Conservation (phyloP, 2,329 filamentous ascomycete species). For the Grosmannia huntii region DNA sequence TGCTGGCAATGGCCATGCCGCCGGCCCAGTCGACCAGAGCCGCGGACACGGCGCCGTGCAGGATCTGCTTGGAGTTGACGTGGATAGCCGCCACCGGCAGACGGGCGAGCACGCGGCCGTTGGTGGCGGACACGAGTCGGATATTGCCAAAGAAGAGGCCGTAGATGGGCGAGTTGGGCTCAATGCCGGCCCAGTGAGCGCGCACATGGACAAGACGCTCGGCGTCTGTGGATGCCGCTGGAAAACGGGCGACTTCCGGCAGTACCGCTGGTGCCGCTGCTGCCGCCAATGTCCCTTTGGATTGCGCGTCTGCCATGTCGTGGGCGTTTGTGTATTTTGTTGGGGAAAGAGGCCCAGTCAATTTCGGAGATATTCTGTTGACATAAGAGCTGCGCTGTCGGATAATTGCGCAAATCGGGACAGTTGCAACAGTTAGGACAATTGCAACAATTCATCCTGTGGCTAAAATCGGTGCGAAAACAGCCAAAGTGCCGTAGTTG, state of each 20-base stretch:
- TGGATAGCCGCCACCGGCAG: slow-evolving; percentile 40
- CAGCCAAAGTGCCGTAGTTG: slow-evolving; percentile 38
- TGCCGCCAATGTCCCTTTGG: not conserved
- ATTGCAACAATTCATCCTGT: not conserved
- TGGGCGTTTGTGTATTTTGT: not conserved
- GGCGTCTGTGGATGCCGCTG: not conserved
- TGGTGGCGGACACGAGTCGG: slow-evolving; percentile 28
- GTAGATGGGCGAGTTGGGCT: slow-evolving; percentile 40
- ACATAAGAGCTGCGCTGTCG: not conserved
- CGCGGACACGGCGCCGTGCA: slow-evolving; percentile 62
- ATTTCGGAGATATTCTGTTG: not conserved
- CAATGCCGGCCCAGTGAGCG: slow-evolving; percentile 22
- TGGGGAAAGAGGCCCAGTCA: not conserved
- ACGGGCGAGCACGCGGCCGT: slow-evolving; percentile 34
- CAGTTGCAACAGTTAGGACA: not conserved
- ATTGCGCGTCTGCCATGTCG: not conserved
- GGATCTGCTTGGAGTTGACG: slow-evolving; percentile 52
- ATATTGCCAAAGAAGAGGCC: slow-evolving; percentile 35
- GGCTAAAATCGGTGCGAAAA: no score
- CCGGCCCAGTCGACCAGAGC: slow-evolving; percentile 63
- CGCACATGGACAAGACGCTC: slow-evolving; percentile 15
- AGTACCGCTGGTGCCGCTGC: not conserved
- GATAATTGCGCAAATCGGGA: not conserved
- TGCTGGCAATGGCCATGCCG: slow-evolving; percentile 57
- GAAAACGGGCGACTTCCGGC: not conserved